Base-by-base conservation (phyloP, 2,329 filamentous ascomycete species). In the Arthrobotrys sphaeroides region DNA sequence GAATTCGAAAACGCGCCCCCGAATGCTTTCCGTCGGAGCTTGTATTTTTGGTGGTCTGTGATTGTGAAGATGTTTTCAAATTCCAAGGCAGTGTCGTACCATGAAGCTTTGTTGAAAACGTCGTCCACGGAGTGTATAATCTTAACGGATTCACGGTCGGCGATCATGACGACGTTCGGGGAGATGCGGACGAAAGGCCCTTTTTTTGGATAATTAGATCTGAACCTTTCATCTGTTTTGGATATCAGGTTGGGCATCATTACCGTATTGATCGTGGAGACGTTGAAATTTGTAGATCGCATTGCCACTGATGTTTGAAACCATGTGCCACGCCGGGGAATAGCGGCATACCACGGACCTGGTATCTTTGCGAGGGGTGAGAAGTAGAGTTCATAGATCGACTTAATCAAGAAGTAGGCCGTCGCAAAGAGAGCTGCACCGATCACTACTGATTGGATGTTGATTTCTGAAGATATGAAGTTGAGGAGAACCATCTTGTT, bases 151-250 rank as follows among this genome's bases (percentile, higher is more conserved):
- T 57, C 36, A 10, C 24, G 16, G 40, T 72, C 67, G 7, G 38
- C 36, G 7, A 65, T 13, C 7, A 61, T 26, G n/a, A 72, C 26
- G 6, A 26, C 24, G 12, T 12, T 40, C 1, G 67, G 67, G 2
- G 67, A 64, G 3, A 72, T 13, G 3, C 67, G 67, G 6, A 72
- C 31, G 13, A 45, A 72, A 10, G 67, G 67, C 1, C 67, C 67
- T 72, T 28, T 53, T 9, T 40, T 6, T 43, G 2, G 13, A 22
- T 36, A 3, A 36, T 36, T 38, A 22, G 28, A 20, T 55, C 24
- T 24, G 20, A 3, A 42, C 3, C 2, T 7, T 5, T 18, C 4
- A 31, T n/a, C 22, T 6, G 20, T 16, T 7, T 13, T 10, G 16
- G 5, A 18, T n/a, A n/a, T n/a, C n/a, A 24, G 20, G 18, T 68